Conservation (phyloP, 257 asterid species). For the Datura wrightii region DNA sequence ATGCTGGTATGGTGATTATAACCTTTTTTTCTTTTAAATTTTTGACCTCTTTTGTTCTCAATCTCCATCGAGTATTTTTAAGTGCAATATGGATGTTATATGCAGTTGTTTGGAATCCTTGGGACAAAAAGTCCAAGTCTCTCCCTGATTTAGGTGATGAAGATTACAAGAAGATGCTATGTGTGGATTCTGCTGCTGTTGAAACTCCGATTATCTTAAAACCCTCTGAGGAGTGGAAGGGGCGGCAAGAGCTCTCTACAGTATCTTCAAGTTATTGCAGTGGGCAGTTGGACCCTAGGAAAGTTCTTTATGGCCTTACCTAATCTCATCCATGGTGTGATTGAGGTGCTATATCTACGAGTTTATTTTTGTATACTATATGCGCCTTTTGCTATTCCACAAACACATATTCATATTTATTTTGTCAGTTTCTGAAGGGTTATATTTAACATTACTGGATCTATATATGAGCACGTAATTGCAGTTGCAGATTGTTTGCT, state of each 20-base stretch:
- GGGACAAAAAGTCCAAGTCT: constrained; percentile 88
- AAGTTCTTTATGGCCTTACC: constrained; percentile 65
- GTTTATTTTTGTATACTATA: constrained; percentile 44
- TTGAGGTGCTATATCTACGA: constrained; percentile 45
- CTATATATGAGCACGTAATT: constrained; percentile 33
- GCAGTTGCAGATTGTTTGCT: constrained; percentile 41
- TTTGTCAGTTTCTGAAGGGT: not conserved
- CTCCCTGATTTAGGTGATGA: constrained; percentile 74
- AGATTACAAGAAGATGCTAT: constrained; percentile 69
- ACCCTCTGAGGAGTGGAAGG: constrained; percentile 82
- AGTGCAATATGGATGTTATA: constrained; percentile 31
- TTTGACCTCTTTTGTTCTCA: constrained; percentile 25
- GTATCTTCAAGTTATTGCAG: constrained; percentile 92
- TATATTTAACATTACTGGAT: not conserved
- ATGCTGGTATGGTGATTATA: constrained; percentile 60
- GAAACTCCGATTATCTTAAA: constrained; percentile 65
- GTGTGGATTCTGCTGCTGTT: constrained; percentile 74
- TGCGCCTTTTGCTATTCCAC: constrained; percentile 30
- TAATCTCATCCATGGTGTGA: constrained; percentile 45
- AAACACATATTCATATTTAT: constrained; percentile 36
- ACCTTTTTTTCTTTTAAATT: constrained; percentile 14
- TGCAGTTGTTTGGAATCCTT: constrained; percentile 89
- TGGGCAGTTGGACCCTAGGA: constrained; percentile 81
- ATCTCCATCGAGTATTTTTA: not conserved
- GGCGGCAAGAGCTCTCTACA: constrained; percentile 74